Percentiles rank a stretch among this genome's conserved stretches.
These are phyloP conservation scores for Durotheca rogersii DNA, from an alignment of 495 filamentous ascomycete species.

Conservation along the genomic window DNA sequence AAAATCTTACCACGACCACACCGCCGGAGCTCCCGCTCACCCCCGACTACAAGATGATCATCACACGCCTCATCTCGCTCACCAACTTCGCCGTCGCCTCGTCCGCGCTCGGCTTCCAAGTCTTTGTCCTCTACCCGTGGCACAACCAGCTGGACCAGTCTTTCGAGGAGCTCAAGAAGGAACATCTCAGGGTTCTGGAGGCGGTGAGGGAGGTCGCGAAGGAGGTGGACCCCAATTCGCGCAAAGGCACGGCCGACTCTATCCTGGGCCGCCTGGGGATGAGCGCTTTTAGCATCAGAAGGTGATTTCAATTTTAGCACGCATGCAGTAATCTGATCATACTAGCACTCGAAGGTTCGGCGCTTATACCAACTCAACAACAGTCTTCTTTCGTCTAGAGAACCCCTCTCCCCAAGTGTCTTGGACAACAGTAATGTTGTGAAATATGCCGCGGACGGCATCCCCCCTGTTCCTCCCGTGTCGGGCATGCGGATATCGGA, in stretches of 20 bases:
- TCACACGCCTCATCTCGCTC: conserved; percentile 57
- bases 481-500: conserved; percentile 19
- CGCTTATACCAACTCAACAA: conserved; percentile 30
- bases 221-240: conserved; percentile 32
- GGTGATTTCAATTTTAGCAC: conserved; percentile 35
- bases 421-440: conserved; percentile 26
- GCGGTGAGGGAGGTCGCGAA: conserved; percentile 36
- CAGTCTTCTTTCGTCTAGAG: conserved; percentile 20
- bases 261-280: conserved; percentile 30
- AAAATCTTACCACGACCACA: background rate
- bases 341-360: conserved; percentile 17
- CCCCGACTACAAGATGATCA: conserved; percentile 24
- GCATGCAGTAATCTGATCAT: conserved; percentile 28
- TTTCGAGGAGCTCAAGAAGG: conserved; percentile 57
- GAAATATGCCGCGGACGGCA: conserved; percentile 21
- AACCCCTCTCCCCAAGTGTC: conserved; percentile 16
- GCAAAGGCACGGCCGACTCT: conserved; percentile 28
- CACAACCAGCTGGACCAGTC: conserved; percentile 62
- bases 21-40: conserved; percentile 5
- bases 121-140: conserved; percentile 67
- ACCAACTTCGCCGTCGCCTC: conserved; percentile 62
- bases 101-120: conserved; percentile 63
- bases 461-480: conserved; percentile 20
- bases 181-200: conserved; percentile 47
- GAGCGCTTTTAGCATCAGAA: conserved; percentile 29